Base-by-base conservation (phyloP, 2,329 filamentous ascomycete species). In the Paracoccidioides lutzii region DNA sequence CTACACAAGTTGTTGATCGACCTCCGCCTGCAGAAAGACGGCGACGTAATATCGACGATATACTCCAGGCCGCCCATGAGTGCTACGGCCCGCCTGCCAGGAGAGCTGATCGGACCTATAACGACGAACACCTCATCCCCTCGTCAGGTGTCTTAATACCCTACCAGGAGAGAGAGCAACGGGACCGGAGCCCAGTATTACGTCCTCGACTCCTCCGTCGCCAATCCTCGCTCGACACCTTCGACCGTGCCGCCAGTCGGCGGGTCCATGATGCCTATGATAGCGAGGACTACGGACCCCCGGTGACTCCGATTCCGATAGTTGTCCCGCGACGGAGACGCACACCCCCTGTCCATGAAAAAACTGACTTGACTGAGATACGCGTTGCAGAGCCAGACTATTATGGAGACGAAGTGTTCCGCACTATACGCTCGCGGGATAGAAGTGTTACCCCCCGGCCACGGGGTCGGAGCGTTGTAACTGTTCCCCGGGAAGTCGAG, bases 181-280 rank as follows among this genome's bases (percentile, higher is more conserved):
- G 81, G 81, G 57, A 76, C 78, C 54, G 79, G 80, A 37, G 78
- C 72, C 76, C 54, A 72, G 76, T 45, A 73, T 75, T 48, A 77
- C 79, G 86, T 48, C 90, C 89, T 2, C 76, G 77, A 35, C 78
- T 90, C 60, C 66, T 93, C 52, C 81, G 90, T 57, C 82, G 90
- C 45, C 90, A 95, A 69, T 95, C 89, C 12, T 95, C 89, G 53
- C 77, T 95, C 42, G 90, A 95, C 69, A 95, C 87, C 0, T 95
- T 89, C 66, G 90, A 96, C 70, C 83, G 90, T 51, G 82, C 82
- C 33, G 85, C 87, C 1, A 63, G 77, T 55, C 76, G 78, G 37
- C 76, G 79, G 46, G 78, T 78, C 58, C 65, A 72, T 22, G 66
- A 70, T 58, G 65, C 68, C 57, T 69, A 69, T 44, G 67, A 69